phyloP scores from a whole-genome alignment of 2,329 filamentous ascomycete species.

The Rhinocladiella mackenziei region DNA sequence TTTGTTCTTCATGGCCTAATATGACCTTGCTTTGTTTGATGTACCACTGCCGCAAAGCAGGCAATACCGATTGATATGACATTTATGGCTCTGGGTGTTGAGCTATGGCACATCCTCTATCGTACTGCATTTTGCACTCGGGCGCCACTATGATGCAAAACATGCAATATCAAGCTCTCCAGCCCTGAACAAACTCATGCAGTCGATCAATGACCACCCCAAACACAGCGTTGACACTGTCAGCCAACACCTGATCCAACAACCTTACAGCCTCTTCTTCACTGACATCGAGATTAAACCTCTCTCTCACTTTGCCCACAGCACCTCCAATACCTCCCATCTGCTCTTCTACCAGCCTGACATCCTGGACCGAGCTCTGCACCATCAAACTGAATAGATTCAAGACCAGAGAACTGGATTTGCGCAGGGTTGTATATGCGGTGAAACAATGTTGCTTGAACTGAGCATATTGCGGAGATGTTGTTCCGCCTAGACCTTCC shows the following conservation, averaged over 20 bases:
- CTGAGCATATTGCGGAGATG: constrained; percentile 73
- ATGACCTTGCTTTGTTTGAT: no score
- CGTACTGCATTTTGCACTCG: no score
- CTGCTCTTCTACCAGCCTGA: constrained; percentile 86
- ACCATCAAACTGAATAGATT: constrained; percentile 97
- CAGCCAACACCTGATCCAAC: constrained; percentile 85
- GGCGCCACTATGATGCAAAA: neutral
- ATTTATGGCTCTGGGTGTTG: no score
- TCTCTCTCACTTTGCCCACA: constrained; percentile 88
- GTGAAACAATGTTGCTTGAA: constrained; percentile 97
- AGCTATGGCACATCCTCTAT: no score
- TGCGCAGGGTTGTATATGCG: constrained; percentile 84
- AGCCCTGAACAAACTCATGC: constrained; percentile 89
- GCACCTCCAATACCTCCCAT: constrained; percentile 43
- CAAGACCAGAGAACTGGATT: constrained; percentile 83
- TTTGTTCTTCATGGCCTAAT: no score
- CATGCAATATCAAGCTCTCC: constrained; percentile 58
- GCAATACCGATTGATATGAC: no score
- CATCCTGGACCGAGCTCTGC: constrained; percentile 94
- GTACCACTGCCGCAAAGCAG: no score
- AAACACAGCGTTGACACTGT: constrained; percentile 83
- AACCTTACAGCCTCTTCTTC: constrained; percentile 89
- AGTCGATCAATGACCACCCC: constrained; percentile 92
- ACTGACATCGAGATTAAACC: constrained; percentile 84
- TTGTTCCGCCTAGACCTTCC: constrained; percentile 89